Evolutionary conservation across 1,284 basidiomycete genomes (phyloP).

Genomic region (Filobasidium uniguttulatum): DNA sequence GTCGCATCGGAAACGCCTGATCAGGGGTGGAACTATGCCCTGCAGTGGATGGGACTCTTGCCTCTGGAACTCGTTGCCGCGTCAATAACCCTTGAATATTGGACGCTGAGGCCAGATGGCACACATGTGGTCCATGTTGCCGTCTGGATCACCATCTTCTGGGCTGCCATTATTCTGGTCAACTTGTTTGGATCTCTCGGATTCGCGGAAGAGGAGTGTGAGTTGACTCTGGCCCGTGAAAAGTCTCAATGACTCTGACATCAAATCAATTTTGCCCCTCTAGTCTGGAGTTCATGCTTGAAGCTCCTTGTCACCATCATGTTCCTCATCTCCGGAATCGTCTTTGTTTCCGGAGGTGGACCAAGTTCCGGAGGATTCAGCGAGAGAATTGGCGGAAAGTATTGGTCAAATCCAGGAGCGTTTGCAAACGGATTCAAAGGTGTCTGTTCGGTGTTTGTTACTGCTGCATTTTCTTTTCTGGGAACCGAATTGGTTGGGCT

Average conservation of each 20-base stretch:
- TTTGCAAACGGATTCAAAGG: conserved; percentile 41
- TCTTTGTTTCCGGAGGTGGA: conserved; percentile 26
- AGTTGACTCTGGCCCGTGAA: neutral
- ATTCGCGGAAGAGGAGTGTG: conserved; percentile 33
- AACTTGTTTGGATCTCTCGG: conserved; percentile 27
- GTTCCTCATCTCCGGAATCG: conserved; percentile 32
- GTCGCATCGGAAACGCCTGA: no score
- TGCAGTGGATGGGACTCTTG: conserved; percentile 36
- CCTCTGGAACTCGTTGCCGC: conserved; percentile 39
- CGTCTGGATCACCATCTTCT: conserved; percentile 36
- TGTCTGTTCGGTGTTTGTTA: conserved; percentile 32
- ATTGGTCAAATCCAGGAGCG: conserved; percentile 33
- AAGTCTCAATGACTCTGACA: no score
- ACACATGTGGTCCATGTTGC: conserved; percentile 28
- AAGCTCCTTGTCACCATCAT: conserved; percentile 36
- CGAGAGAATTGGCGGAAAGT: conserved; percentile 24
- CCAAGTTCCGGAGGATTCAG: conserved; percentile 25
- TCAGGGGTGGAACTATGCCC: conserved; percentile 33
- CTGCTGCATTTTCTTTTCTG: conserved; percentile 67
- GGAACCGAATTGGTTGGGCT: conserved; percentile 77
- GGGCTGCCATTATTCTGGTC: conserved; percentile 23
- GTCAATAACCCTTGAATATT: conserved; percentile 30
- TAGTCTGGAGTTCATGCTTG: conserved; percentile 31
- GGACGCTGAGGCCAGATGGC: no score
- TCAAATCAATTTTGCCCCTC: neutral